phyloP scores from a whole-genome alignment of 2,329 filamentous ascomycete species.

The Fusarium hainanense region DNA sequence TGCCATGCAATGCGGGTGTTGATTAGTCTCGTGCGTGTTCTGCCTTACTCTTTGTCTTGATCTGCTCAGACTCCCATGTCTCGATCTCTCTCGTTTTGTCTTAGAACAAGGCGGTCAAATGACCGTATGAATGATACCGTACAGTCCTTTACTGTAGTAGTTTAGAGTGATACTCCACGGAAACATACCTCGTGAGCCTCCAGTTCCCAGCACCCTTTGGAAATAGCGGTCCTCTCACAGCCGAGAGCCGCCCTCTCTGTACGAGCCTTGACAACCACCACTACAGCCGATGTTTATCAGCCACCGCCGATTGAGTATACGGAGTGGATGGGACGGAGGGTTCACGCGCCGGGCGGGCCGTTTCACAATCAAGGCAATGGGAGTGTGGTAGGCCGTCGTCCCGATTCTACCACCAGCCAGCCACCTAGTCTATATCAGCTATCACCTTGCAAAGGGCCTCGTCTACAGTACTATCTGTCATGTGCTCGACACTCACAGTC shows the following conservation, averaged over 20 bases:
- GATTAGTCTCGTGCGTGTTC: conserved; percentile 9
- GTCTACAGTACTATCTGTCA: conserved; percentile 29
- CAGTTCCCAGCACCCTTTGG: conserved; percentile 14
- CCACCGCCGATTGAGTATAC: conserved; percentile 19
- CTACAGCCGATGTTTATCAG: conserved; percentile 13
- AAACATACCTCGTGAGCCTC: conserved; percentile 37
- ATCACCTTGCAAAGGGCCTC: conserved; percentile 9
- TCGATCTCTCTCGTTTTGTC: conserved; percentile 19
- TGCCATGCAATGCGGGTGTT: conserved; percentile 11
- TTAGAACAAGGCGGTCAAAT: conserved; percentile 37
- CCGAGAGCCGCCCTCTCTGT: conserved; percentile 25
- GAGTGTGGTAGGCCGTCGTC: conserved; percentile 22
- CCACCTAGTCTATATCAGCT: conserved; percentile 15
- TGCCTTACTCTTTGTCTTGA: conserved; percentile 2
- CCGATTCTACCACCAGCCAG: conserved; percentile 15
- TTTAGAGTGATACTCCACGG: conserved; percentile 25
- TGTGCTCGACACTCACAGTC: conserved; percentile 25
- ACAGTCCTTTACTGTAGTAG: conserved; percentile 10
- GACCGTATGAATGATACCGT: conserved; percentile 10
- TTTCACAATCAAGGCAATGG: conserved; percentile 41
- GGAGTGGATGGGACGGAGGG: conserved; percentile 39
- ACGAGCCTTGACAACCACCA: conserved; percentile 16
- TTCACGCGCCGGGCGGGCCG: conserved; percentile 46
- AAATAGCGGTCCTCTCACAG: conserved; percentile 31
- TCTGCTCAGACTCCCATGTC: conserved; percentile 24